phyloP scores from a whole-genome alignment of 2,329 filamentous ascomycete genomes.

The Aspergillus novofumigatus region DNA sequence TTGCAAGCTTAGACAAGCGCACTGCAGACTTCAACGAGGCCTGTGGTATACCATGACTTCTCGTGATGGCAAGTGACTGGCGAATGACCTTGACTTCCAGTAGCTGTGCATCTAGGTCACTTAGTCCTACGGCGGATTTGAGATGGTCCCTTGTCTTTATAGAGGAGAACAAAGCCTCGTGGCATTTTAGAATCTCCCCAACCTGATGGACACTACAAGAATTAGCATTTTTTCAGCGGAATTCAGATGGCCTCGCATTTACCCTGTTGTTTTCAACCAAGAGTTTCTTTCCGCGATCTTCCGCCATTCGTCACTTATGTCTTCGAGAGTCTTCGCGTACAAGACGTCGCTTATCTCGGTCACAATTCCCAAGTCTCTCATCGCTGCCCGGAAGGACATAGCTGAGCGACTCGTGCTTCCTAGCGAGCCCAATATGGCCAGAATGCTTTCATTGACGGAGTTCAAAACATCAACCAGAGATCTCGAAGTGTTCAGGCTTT shows the following conservation, averaged over 20 bases:
- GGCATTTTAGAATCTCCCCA: constrained; percentile 73
- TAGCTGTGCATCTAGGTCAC: constrained; percentile 60
- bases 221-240: constrained; percentile 10
- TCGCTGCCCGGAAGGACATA: constrained; percentile 51
- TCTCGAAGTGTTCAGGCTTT: constrained; percentile 67
- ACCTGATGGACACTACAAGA: constrained; percentile 55
- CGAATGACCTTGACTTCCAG: constrained; percentile 75
- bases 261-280: constrained; percentile 84
- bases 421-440: constrained; percentile 43
- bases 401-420: constrained; percentile 33
- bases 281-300: constrained; percentile 61
- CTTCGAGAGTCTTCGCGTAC: constrained; percentile 53
- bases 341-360: constrained; percentile 79
- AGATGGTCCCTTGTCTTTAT: constrained; percentile 67
- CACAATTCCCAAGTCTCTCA: constrained; percentile 65
- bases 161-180: constrained; percentile 76
- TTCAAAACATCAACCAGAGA: constrained; percentile 51
- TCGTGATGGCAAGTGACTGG: constrained; percentile 68
- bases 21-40: constrained; percentile 84
- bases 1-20: constrained; percentile 72
- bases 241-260: constrained; percentile 32
- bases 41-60: constrained; percentile 76
- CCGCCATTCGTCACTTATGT: constrained; percentile 59
- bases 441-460: constrained; percentile 59
- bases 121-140: constrained; percentile 57